Conservation (phyloP, 371 early-diverging fungal genomes). For the Lichtheimia corymbifera region DNA sequence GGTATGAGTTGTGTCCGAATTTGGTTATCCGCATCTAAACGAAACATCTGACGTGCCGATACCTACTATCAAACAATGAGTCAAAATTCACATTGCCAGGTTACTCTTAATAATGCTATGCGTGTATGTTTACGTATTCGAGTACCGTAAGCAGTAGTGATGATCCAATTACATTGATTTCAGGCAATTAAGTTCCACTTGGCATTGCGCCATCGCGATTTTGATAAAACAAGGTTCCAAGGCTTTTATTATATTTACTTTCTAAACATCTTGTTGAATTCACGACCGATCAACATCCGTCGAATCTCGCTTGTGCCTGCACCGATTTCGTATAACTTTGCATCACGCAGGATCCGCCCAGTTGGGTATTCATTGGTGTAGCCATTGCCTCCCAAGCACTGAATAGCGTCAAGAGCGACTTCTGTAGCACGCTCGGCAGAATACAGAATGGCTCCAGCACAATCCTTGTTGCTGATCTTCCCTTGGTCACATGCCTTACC, state of each 20-base stretch:
- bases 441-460: constrained; percentile 95
- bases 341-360: constrained; percentile 93
- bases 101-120: too few species aligned
- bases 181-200: too few species aligned
- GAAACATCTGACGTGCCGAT: too few species aligned
- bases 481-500: constrained; percentile 88
- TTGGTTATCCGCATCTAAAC: too few species aligned
- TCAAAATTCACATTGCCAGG: too few species aligned
- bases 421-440: constrained; percentile 96
- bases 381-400: constrained; percentile 94
- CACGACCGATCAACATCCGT: constrained; percentile 92
- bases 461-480: constrained; percentile 84
- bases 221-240: too few species aligned
- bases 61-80: too few species aligned
- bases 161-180: too few species aligned
- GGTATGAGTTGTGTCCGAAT: too few species aligned
- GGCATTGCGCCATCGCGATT: too few species aligned
- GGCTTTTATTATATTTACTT: constrained; percentile 3
- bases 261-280: constrained; percentile 64
- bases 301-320: constrained; percentile 98
- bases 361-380: constrained; percentile 95
- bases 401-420: constrained; percentile 94
- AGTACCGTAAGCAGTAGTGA: too few species aligned
- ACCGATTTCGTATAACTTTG: constrained; percentile 97
- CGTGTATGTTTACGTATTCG: too few species aligned